These are phyloP conservation scores for Aegilops sharonensis DNA, from an alignment of 176 grass and related monocot species.

Conservation along the genomic window DNA sequence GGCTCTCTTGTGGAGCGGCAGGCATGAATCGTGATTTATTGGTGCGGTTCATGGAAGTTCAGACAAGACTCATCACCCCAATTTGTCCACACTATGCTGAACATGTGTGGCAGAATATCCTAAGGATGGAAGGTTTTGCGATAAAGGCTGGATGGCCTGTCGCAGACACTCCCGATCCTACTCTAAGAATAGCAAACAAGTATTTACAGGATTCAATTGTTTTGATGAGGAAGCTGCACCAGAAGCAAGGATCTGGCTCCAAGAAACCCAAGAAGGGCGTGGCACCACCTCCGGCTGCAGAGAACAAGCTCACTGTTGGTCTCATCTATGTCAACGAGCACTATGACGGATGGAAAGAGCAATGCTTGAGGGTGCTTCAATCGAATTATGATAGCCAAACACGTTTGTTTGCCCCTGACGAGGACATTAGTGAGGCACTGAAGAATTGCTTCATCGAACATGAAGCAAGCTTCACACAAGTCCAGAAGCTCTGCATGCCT, in stretches of 20 bases:
- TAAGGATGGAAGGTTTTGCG: slow-evolving; percentile 60
- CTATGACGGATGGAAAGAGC: slow-evolving; percentile 78
- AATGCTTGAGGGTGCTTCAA: slow-evolving; percentile 62
- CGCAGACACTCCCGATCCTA: slow-evolving; percentile 40
- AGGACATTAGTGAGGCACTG: slow-evolving; percentile 52
- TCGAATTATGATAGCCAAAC: slow-evolving; percentile 40
- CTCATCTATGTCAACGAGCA: slow-evolving; percentile 70
- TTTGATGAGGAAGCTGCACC: slow-evolving; percentile 63
- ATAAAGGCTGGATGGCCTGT: slow-evolving; percentile 68
- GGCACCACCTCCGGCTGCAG: slow-evolving; percentile 14
- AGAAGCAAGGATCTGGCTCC: slow-evolving; percentile 62
- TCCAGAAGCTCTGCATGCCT: slow-evolving; percentile 79
- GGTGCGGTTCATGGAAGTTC: slow-evolving; percentile 65
- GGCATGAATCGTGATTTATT: slow-evolving; percentile 78
- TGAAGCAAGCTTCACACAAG: slow-evolving; percentile 56
- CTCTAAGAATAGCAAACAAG: slow-evolving; percentile 59
- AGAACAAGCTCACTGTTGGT: slow-evolving; percentile 47
- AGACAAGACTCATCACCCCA: slow-evolving; percentile 60
- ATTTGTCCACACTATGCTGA: slow-evolving; percentile 77
- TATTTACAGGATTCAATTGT: slow-evolving; percentile 71
- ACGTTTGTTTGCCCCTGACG: slow-evolving; percentile 46
- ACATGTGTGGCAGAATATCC: slow-evolving; percentile 64
- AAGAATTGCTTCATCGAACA: slow-evolving; percentile 39
- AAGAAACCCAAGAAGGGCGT: slow-evolving; percentile 70
- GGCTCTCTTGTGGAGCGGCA: slow-evolving; percentile 57